A percentile compares a stretch with the other conserved stretches of the same genome.
Conservation (phyloP, 2,329 filamentous ascomycete species). For the Aureobasidium sp. region DNA sequence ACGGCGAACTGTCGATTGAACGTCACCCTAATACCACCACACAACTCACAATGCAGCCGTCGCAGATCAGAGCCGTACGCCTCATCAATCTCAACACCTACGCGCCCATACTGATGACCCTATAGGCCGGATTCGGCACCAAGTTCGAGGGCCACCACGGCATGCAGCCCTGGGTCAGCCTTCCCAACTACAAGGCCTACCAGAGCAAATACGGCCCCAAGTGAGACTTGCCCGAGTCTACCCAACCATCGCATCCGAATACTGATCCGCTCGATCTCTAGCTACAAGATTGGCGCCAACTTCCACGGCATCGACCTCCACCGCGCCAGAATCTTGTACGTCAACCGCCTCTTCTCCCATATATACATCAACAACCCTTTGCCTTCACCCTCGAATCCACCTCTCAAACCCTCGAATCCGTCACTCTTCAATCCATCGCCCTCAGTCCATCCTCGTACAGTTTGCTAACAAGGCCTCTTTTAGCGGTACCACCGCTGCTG, state of each 20-base stretch:
- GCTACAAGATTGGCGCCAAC: constrained; percentile 41
- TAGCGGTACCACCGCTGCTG: constrained; percentile 37
- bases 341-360: constrained; percentile 15
- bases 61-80: constrained; percentile 21
- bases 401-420: neutral
- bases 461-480: neutral
- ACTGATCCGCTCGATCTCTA: constrained; percentile 20
- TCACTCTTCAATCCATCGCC: neutral
- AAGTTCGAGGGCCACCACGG: constrained; percentile 18
- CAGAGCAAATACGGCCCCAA: constrained; percentile 50
- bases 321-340: constrained; percentile 38
- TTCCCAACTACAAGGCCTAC: constrained; percentile 40
- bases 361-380: neutral
- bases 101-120: constrained; percentile 9
- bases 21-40: neutral
- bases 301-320: constrained; percentile 41
- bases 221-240: constrained; percentile 32
- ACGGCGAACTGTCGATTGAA: neutral
- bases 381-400: neutral
- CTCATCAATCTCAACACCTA: neutral
- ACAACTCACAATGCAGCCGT: constrained; percentile 22
- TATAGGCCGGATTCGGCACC: constrained; percentile 19
- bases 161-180: constrained; percentile 25
- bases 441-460: neutral
- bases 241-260: neutral